Conservation (phyloP, 371 early-diverging fungal species). For the Rhizopus microsporus region DNA sequence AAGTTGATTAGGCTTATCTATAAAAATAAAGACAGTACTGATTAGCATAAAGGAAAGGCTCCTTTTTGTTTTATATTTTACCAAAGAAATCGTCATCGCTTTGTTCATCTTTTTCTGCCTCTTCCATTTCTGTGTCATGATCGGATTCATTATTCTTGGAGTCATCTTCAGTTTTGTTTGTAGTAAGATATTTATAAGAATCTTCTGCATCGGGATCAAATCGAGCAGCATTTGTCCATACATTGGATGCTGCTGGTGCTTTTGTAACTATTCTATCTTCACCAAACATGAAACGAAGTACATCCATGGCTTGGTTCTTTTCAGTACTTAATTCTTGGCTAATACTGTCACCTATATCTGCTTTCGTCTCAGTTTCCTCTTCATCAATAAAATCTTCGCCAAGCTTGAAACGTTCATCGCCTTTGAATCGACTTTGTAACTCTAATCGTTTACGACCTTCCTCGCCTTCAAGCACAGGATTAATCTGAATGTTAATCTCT, state of each 20-base stretch:
- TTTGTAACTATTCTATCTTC: slow-evolving; percentile 41
- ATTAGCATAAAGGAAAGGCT: neutral
- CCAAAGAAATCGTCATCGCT: slow-evolving; percentile 22
- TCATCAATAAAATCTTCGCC: slow-evolving; percentile 61
- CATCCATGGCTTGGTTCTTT: slow-evolving; percentile 51
- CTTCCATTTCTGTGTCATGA: slow-evolving; percentile 21
- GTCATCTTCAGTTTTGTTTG: slow-evolving; percentile 7
- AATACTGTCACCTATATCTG: slow-evolving; percentile 34
- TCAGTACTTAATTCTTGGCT: slow-evolving; percentile 37
- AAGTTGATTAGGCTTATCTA: slow-evolving; percentile 14
- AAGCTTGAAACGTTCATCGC: slow-evolving; percentile 63
- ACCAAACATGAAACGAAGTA: slow-evolving; percentile 62
- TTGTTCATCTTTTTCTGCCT: slow-evolving; percentile 16
- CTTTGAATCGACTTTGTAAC: slow-evolving; percentile 54
- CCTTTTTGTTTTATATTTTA: slow-evolving; percentile 1
- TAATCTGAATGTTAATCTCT: slow-evolving; percentile 46
- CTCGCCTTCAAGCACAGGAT: slow-evolving; percentile 62
- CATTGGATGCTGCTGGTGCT: slow-evolving; percentile 17
- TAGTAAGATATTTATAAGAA: slow-evolving; percentile 28
- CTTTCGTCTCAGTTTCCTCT: slow-evolving; percentile 44
- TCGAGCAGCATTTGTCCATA: slow-evolving; percentile 41
- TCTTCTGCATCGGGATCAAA: slow-evolving; percentile 61
- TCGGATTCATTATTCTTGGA: slow-evolving; percentile 5
- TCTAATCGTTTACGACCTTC: slow-evolving; percentile 54
- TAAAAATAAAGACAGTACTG: neutral